Evolutionary conservation across 192 early-diverging fungal genomes (phyloP).

Genomic region (Pilaira anomala): DNA sequence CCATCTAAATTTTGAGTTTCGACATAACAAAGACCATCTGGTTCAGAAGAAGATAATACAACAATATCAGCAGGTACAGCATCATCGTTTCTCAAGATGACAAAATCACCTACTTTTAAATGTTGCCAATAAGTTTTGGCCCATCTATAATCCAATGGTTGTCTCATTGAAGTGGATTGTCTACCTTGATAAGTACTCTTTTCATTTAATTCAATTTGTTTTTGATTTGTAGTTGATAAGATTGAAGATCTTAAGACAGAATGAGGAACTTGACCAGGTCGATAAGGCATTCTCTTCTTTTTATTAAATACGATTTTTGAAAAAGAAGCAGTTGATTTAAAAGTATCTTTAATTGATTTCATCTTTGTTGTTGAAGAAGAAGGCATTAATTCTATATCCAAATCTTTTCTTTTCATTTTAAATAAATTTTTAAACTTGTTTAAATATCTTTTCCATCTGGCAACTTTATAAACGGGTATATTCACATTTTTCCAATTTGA

Average conservation of each 20-base stretch:
- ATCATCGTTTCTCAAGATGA: conserved; percentile 56
- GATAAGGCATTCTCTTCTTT: conserved; percentile 28
- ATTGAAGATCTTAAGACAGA: conserved; percentile 36
- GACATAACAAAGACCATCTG: conserved; percentile 62
- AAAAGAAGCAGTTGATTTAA: conserved; percentile 22
- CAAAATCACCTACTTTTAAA: conserved; percentile 62
- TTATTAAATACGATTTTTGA: conserved; percentile 21
- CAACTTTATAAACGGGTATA: conserved; percentile 32
- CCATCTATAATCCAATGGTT: conserved; percentile 40
- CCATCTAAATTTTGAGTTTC: conserved; percentile 83
- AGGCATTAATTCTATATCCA: not conserved
- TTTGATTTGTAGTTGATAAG: not conserved
- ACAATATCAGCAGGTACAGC: conserved; percentile 65
- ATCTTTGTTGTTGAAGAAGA: not conserved
- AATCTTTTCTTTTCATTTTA: not conserved
- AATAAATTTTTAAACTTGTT: conserved; percentile 7
- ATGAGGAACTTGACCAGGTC: conserved; percentile 45
- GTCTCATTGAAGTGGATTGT: not conserved
- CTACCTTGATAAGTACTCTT: not conserved
- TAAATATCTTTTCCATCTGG: conserved; percentile 13
- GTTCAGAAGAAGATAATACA: conserved; percentile 63
- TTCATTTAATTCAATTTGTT: conserved; percentile 26
- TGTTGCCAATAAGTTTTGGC: conserved; percentile 47
- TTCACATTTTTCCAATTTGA: conserved; percentile 65
- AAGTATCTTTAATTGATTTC: conserved; percentile 11